Base-by-base conservation (phyloP, 208 protist genomes). In the Leishmania guyanensis region DNA sequence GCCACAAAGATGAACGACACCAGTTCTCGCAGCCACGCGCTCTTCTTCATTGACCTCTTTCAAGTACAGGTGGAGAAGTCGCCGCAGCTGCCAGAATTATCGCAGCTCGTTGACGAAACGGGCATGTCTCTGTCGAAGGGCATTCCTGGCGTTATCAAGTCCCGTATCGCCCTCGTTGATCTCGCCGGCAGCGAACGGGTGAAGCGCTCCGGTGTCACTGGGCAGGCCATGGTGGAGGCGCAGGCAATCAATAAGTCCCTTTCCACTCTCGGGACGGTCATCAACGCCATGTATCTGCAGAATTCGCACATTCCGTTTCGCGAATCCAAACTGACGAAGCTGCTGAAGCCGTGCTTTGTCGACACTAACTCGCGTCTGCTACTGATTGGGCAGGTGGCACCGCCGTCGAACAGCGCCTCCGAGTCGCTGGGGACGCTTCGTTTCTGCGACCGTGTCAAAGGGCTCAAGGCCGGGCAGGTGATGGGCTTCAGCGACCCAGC, bases 141-240 rank as follows among this genome's bases (percentile, higher is more conserved):
- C 33, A 89, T 95, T 22, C 81, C 89, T 2, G 95, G 95, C n/a
- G 86, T 98, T 36, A 94, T 95, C 14, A 90, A 89, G 33, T 98
- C 95, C 14, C 98, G 97, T 75, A 96, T 99, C 54, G 87, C 98
- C 33, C 93, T 99, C 50, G 97, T 99, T 17, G 98, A 99, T 88
- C 93, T 99, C n/a, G 98, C 98, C 53, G 97, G 96, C 51, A 98
- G 93, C 64, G 97, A 99, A 86, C 86, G 96, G 1, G 88, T 97
- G 29, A 98, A 98, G 81, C 88, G 92, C 46, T 98, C 96, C 14
- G 93, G 93, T 66, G 94, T 95, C 4, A 88, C 85, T 6, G 97
- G 96, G 10, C 89, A 95, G 65, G 90, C 77, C 39, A 92, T 98
- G 89, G 85, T 92, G 72, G 97, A 99, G 92, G 93, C 95, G 16